Evolutionary conservation across 2,329 filamentous ascomycete genomes (phyloP), one percentile per base, ranked within the genome.

Genomic region (Fusarium albosuccineum): DNA sequence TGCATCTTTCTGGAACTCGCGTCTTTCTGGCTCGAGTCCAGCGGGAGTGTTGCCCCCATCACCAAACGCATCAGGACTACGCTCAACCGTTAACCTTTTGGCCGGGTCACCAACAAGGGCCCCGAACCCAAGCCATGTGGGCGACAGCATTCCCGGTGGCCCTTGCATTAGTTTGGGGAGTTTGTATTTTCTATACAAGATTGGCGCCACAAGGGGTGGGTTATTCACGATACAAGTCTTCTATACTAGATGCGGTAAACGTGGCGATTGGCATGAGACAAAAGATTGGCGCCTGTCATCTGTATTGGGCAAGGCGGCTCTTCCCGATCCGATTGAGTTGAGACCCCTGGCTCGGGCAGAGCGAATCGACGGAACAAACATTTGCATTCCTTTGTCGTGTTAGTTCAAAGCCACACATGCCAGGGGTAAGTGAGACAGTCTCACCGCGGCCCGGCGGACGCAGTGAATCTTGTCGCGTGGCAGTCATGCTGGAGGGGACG

Each of bases 1-100:
- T 22, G 4, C 22, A 22, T 22, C 22, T 22, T 22, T 22, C 22
- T 22, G 22, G 22, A 22, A 26, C n/a, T 40, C 33, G 11, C 33
- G 37, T 49, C 7, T 9, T 27, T 34, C 11, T 49, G 27, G 34
- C 13, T 46, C 5, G 22, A 22, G 22, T 22, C 22, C 22, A 22
- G 22, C 22, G 22, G 22, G 22, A 22, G 22, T 22, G 22, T 22
- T 22, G 22, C 22, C 5, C 22, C 22, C 22, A 22, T 22, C 22
- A 22, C 22, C 22, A 22, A 22, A 40, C 44, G 26, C 56, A 54
- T 60, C 40, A 30, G 3, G 37, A 52, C 16, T 39, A 39, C 52
- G 36, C 52, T 13, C n/a, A n/a, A 53, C 48, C 51, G 54, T 64
- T 64, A 67, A 57, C 17, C 66, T 69, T 69, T 67, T 16, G 8